Evolutionary conservation across 2,329 filamentous ascomycete species (phyloP).

Genomic region (Ceratocystis albifundus): DNA sequence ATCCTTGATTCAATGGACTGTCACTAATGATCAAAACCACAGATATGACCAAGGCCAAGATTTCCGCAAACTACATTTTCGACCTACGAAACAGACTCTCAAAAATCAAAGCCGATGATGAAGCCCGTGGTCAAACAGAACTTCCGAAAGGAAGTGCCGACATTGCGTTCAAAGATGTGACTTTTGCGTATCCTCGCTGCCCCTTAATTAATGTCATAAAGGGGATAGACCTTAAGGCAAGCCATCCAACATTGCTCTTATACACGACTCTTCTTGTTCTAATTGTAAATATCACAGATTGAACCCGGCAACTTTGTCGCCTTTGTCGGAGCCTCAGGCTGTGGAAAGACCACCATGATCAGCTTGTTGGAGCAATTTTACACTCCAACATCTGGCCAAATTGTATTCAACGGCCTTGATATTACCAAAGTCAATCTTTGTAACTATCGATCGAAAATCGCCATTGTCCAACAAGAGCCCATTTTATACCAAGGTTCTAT

Average conservation of each 20-base stretch:
- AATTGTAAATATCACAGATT: slow-evolving; percentile 27
- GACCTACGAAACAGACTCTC: slow-evolving; percentile 31
- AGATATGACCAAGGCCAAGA: slow-evolving; percentile 39
- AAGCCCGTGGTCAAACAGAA: slow-evolving; percentile 17
- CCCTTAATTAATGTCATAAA: slow-evolving; percentile 31
- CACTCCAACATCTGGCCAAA: slow-evolving; percentile 29
- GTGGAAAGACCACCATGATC: slow-evolving; percentile 50
- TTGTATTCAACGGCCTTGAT: slow-evolving; percentile 29
- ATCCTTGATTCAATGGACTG: neutral
- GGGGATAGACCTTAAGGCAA: slow-evolving; percentile 31
- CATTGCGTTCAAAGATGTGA: slow-evolving; percentile 41
- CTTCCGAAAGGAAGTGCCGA: slow-evolving; percentile 27
- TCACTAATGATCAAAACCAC: neutral
- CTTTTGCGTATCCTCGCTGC: slow-evolving; percentile 46
- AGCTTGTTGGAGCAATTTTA: slow-evolving; percentile 39
- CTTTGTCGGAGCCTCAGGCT: slow-evolving; percentile 47
- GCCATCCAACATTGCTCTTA: too few species aligned
- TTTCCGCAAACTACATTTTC: slow-evolving; percentile 41
- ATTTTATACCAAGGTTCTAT: slow-evolving; percentile 41
- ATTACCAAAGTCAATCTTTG: slow-evolving; percentile 28
- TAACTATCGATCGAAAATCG: slow-evolving; percentile 30
- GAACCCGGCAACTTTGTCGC: slow-evolving; percentile 40
- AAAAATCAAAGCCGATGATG: slow-evolving; percentile 28
- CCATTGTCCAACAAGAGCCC: slow-evolving; percentile 35
- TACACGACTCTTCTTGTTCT: neutral